phyloP scores from a whole-genome alignment of 345 rosid species.

The Pistacia atlantica region DNA sequence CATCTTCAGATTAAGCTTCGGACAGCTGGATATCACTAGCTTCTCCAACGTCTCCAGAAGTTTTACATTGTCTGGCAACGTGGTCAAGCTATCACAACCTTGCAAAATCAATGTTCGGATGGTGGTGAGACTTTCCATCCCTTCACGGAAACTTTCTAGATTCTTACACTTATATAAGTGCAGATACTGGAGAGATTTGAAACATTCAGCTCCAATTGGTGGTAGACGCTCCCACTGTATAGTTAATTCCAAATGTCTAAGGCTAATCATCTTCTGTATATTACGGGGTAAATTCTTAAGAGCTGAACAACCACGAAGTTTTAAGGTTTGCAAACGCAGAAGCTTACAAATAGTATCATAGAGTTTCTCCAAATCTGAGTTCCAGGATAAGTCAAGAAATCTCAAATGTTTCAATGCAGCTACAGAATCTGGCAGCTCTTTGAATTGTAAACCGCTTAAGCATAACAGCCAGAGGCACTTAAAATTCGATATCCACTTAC shows the following conservation, averaged over 20 bases:
- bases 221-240: slow-evolving; percentile 24
- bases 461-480: slow-evolving; percentile 18
- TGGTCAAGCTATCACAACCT: slow-evolving; percentile 6
- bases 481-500: slow-evolving; percentile 12
- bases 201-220: slow-evolving; percentile 19
- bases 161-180: slow-evolving; percentile 19
- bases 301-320: slow-evolving; percentile 7
- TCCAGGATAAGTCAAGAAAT: slow-evolving; percentile 21
- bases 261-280: slow-evolving; percentile 20
- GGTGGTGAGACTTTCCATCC: not conserved
- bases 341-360: slow-evolving; percentile 27
- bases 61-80: slow-evolving; percentile 22
- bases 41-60: slow-evolving; percentile 19
- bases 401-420: slow-evolving; percentile 31
- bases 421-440: not conserved
- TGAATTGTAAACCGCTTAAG: slow-evolving; percentile 19
- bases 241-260: slow-evolving; percentile 23
- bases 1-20: slow-evolving; percentile 15
- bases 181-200: slow-evolving; percentile 21
- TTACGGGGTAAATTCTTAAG: slow-evolving; percentile 24
- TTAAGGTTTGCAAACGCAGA: slow-evolving; percentile 24
- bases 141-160: slow-evolving; percentile 19
- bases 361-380: slow-evolving; percentile 11
- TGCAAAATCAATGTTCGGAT: no score
- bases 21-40: slow-evolving; percentile 22